Evolutionary conservation across 805 yeast species (phyloP).

Genomic region (Spathaspora girioi): DNA sequence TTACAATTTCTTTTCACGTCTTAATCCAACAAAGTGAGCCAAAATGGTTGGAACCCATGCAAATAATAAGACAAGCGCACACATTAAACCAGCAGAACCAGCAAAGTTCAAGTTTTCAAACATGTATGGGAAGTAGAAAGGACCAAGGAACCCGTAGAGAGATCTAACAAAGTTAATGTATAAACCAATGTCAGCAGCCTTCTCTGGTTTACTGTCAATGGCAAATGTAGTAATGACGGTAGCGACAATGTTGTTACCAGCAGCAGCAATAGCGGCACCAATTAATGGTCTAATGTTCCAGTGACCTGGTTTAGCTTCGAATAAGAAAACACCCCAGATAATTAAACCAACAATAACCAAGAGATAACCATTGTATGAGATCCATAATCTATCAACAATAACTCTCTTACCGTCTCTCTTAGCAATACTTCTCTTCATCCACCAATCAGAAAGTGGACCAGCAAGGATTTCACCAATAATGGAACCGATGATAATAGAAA

Average conservation of each 20-base stretch:
- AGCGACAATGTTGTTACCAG: conserved; percentile 20
- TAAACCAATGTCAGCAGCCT: conserved; percentile 17
- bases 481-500: conserved; percentile 19
- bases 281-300: conserved; percentile 20
- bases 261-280: conserved; percentile 20
- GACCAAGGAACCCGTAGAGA: conserved; percentile 21
- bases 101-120: conserved; percentile 13
- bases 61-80: conserved; percentile 6
- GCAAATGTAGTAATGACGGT: conserved; percentile 19
- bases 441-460: conserved; percentile 20
- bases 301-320: conserved; percentile 10
- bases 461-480: conserved; percentile 19
- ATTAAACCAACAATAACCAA: conserved; percentile 17
- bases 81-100: conserved; percentile 9
- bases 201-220: conserved; percentile 14
- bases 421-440: conserved; percentile 15
- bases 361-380: conserved; percentile 17
- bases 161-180: conserved; percentile 18
- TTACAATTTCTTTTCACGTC: background rate
- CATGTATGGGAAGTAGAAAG: conserved; percentile 24
- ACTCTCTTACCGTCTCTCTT: conserved; percentile 8
- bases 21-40: conserved; percentile 5
- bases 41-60: conserved; percentile 3
- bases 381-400: conserved; percentile 17
- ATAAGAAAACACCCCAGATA: conserved; percentile 18